Conservation (phyloP, 805 yeast genomes). For the Ogataea dorogensis region DNA sequence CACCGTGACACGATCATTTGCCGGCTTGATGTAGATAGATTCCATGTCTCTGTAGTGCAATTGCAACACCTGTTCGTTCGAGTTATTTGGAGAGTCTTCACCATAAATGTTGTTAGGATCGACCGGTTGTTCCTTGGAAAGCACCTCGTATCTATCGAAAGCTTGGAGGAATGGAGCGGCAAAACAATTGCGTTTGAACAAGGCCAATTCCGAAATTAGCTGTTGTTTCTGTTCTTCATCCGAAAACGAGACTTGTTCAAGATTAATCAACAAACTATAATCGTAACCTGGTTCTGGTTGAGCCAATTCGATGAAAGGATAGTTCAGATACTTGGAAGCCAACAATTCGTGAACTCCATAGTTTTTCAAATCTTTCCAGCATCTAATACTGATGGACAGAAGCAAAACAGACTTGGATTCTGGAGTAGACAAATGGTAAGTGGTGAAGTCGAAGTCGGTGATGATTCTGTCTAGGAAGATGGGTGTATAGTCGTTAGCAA, state of each 20-base stretch:
- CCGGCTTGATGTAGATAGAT: constrained; percentile 84
- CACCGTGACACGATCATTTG: constrained; percentile 94
- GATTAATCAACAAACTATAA: constrained; percentile 69
- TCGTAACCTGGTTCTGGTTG: constrained; percentile 78
- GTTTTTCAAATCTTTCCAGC: constrained; percentile 68
- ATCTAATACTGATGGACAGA: constrained; percentile 69
- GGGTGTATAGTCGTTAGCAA: constrained; percentile 47
- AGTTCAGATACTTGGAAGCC: constrained; percentile 47
- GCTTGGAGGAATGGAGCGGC: constrained; percentile 94
- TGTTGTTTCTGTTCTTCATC: constrained; percentile 47
- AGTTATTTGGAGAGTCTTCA: constrained; percentile 36
- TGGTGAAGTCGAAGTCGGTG: constrained; percentile 94
- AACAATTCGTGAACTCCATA: constrained; percentile 64
- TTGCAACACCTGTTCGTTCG: constrained; percentile 57
- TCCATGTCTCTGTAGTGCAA: constrained; percentile 92
- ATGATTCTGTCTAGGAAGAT: constrained; percentile 76
- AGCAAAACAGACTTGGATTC: constrained; percentile 64
- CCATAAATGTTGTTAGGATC: constrained; percentile 44
- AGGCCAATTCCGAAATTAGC: constrained; percentile 63
- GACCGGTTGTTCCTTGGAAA: constrained; percentile 44
- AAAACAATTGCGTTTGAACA: constrained; percentile 80
- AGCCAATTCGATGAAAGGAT: constrained; percentile 34
- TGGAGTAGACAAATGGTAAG: constrained; percentile 89
- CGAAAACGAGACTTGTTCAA: constrained; percentile 29
- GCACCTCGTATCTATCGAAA: constrained; percentile 70